These are phyloP conservation scores for Leptoxyphium fumago DNA, from an alignment of 2,329 filamentous ascomycete genomes.

Conservation along the genomic window DNA sequence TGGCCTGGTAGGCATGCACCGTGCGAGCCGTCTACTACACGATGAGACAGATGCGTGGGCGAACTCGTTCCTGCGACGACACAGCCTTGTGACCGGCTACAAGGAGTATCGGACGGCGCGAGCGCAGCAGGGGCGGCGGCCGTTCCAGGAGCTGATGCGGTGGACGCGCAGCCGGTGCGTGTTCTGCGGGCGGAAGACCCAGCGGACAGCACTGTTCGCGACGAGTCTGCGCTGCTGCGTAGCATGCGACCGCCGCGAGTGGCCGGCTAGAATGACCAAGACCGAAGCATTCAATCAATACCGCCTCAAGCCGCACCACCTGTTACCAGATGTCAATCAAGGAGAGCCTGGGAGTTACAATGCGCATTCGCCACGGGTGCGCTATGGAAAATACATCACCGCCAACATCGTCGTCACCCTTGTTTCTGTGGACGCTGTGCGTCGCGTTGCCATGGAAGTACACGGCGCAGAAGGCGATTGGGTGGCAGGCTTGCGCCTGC, in stretches of 20 bases:
- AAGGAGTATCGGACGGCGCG: slow-evolving; percentile 3
- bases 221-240: slow-evolving; percentile 17
- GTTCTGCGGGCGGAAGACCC: slow-evolving; percentile 17
- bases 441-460: slow-evolving; percentile 7
- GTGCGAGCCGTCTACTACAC: slow-evolving; percentile 11
- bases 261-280: slow-evolving; percentile 19
- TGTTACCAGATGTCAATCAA: slow-evolving; percentile 6
- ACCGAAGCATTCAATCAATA: slow-evolving; percentile 12
- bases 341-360: neutral
- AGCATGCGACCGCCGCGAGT: slow-evolving; percentile 14
- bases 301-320: slow-evolving; percentile 11
- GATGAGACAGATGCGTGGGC: slow-evolving; percentile 15
- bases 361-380: slow-evolving; percentile 2
- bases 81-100: slow-evolving; percentile 13
- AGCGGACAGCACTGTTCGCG: slow-evolving; percentile 13
- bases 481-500: neutral
- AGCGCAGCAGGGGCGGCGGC: neutral
- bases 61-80: slow-evolving; percentile 11
- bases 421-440: slow-evolving; percentile 14
- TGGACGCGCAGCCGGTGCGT: slow-evolving; percentile 14
- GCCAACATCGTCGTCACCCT: slow-evolving; percentile 12
- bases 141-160: slow-evolving; percentile 7
- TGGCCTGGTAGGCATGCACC: slow-evolving; percentile 11
- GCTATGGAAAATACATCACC: slow-evolving; percentile 12
- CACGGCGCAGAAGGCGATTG: slow-evolving; percentile 4